Percentiles rank a stretch among this genome's conserved stretches.
phyloP scores from a whole-genome alignment of 331 rosid species.

The Rosa hybrid region DNA sequence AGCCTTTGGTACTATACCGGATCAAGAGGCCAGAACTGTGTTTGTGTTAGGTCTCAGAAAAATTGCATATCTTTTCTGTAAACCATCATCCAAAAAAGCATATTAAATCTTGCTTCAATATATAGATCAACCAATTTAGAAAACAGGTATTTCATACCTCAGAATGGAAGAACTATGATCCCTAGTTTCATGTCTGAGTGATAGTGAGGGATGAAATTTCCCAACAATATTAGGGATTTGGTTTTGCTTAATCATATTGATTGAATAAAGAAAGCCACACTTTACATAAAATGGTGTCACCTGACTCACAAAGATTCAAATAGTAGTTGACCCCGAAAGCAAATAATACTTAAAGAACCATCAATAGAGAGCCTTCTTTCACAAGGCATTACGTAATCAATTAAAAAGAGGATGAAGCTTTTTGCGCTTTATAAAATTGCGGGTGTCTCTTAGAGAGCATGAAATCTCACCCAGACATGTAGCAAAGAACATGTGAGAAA shows the following conservation, averaged over 20 bases:
- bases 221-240: background rate
- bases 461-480: slow-evolving; percentile 35
- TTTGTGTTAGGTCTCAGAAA: background rate
- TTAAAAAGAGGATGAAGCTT: slow-evolving; percentile 11
- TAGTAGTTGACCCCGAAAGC: slow-evolving; percentile 24
- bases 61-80: background rate
- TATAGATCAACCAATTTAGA: background rate
- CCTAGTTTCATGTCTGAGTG: background rate
- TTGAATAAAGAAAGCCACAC: background rate
- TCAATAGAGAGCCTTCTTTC: slow-evolving; percentile 22
- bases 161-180: background rate
- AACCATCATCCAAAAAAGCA: background rate
- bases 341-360: background rate
- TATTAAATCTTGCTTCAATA: background rate
- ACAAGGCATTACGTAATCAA: slow-evolving; percentile 39
- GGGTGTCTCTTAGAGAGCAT: slow-evolving; percentile 33
- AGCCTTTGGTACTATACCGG: background rate
- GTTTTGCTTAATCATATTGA: background rate
- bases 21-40: background rate
- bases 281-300: slow-evolving; percentile 34
- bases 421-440: slow-evolving; percentile 22
- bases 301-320: slow-evolving; percentile 24
- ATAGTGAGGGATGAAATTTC: background rate
- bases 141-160: background rate
- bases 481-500: slow-evolving; percentile 8